Conservation (phyloP, 176 grass and related monocot genomes). For the Thalia dealbata region DNA sequence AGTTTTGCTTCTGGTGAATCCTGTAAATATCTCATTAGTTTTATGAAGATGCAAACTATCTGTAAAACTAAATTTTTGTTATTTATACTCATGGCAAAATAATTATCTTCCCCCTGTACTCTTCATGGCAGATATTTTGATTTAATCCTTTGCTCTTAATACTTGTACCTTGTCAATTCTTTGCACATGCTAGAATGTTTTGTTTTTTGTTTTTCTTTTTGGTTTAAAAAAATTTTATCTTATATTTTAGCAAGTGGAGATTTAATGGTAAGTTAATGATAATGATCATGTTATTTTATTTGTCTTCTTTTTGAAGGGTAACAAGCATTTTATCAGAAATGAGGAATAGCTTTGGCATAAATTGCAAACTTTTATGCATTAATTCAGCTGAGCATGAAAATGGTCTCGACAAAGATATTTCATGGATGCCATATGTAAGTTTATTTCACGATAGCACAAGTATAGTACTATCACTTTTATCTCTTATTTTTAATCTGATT, state of each 20-base stretch:
- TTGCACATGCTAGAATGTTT: background rate
- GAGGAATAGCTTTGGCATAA: slow-evolving; percentile 66
- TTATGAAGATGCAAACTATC: too few species aligned
- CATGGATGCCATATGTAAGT: slow-evolving; percentile 92
- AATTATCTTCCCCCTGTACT: too few species aligned
- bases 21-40: too few species aligned
- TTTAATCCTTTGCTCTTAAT: background rate
- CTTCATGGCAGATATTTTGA: too few species aligned
- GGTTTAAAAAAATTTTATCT: background rate
- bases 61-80: too few species aligned
- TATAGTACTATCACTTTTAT: background rate
- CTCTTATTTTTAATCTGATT: slow-evolving; percentile 9
- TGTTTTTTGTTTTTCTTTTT: too few species aligned
- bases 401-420: slow-evolving; percentile 44
- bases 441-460: slow-evolving; percentile 20
- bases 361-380: slow-evolving; percentile 87
- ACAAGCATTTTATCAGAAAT: slow-evolving; percentile 71
- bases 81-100: too few species aligned
- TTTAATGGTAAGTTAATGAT: slow-evolving; percentile 2
- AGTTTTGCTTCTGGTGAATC: too few species aligned
- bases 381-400: slow-evolving; percentile 58
- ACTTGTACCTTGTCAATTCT: background rate
- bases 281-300: slow-evolving; percentile 12
- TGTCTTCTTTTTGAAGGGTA: slow-evolving; percentile 40
- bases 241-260: background rate